Evolutionary conservation across 2,329 filamentous ascomycete species (phyloP).

Genomic region (Ophiostoma triangulosporum): DNA sequence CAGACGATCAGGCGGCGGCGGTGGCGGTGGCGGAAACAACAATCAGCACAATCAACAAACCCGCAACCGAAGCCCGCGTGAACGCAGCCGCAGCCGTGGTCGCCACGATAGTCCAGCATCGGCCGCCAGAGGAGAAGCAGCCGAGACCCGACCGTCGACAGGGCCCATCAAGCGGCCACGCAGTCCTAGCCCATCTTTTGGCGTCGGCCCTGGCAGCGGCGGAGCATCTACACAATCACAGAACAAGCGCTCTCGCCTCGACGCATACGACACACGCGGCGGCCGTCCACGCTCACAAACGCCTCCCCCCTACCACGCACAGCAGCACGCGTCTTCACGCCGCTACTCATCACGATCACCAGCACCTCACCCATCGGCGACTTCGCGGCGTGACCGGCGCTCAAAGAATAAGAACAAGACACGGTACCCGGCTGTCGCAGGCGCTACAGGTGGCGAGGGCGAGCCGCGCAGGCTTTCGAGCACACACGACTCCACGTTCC

Average conservation of each 20-base stretch:
- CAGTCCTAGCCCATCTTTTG: neutral
- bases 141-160: neutral
- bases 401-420: neutral
- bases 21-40: constrained; percentile 10
- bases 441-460: neutral
- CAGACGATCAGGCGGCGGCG: constrained; percentile 14
- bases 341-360: constrained; percentile 5
- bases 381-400: neutral
- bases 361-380: constrained; percentile 13
- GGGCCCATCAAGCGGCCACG: neutral
- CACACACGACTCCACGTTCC: neutral
- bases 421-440: neutral
- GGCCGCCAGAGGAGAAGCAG: neutral
- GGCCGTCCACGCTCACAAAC: neutral
- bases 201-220: neutral
- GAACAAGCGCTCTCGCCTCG: constrained; percentile 6
- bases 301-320: neutral
- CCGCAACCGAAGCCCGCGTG: constrained; percentile 16
- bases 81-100: constrained; percentile 14
- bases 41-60: constrained; percentile 7
- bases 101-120: neutral
- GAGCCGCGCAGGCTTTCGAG: neutral
- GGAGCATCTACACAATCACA: neutral
- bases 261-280: constrained; percentile 12
- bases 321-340: neutral